A percentile compares a stretch with the other conserved stretches of the same genome.
Evolutionary conservation across 805 yeast species (phyloP).

Genomic region (Wickerhamomyces rabaulensis): DNA sequence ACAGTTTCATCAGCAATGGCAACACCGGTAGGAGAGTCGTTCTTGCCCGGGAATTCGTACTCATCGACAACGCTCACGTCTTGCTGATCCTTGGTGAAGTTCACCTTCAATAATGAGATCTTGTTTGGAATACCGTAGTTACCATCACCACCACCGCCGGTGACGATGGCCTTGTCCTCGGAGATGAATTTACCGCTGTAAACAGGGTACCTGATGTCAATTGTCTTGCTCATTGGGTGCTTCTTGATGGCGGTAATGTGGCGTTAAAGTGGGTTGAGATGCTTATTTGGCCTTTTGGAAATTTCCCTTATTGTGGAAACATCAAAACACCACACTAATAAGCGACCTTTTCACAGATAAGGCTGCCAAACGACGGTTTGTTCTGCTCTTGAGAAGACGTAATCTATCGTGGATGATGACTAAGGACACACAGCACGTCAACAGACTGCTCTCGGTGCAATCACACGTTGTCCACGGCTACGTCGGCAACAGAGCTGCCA

Average conservation of each 20-base stretch:
- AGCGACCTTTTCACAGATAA: not conserved
- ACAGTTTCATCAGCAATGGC: conserved; percentile 40
- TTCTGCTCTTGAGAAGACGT: not conserved
- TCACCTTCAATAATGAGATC: conserved; percentile 58
- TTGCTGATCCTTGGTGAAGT: conserved; percentile 40
- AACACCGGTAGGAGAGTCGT: conserved; percentile 89
- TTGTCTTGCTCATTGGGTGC: not conserved
- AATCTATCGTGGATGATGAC: not conserved
- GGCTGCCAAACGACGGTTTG: not conserved
- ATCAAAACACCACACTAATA: not conserved
- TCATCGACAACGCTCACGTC: conserved; percentile 60
- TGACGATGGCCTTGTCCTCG: conserved; percentile 55
- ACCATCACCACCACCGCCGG: conserved; percentile 97
- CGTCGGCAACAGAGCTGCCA: conserved; percentile 89
- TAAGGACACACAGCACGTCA: conserved; percentile 1
- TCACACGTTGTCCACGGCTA: conserved; percentile 95
- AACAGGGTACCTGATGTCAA: conserved; percentile 51
- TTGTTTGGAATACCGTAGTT: conserved; percentile 85
- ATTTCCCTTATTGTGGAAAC: not conserved
- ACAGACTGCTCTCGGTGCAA: conserved; percentile 51
- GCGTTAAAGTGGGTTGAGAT: not conserved
- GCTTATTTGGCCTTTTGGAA: not conserved
- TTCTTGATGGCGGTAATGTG: not conserved
- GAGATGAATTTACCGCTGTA: conserved; percentile 71
- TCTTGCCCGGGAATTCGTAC: conserved; percentile 51